Conservation (phyloP, 257 asterid genomes). For the Nicotiana undulata region DNA sequence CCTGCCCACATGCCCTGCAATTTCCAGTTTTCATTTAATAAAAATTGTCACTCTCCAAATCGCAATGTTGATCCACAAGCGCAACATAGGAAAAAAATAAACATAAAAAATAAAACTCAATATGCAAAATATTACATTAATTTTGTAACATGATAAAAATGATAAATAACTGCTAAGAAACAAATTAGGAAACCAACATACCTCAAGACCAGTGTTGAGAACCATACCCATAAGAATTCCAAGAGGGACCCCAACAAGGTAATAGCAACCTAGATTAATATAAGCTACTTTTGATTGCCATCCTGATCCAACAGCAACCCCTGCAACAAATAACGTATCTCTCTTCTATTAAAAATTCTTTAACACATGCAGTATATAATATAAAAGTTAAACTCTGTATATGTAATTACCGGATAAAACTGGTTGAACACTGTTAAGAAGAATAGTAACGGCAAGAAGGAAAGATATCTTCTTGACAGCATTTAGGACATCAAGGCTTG, state of each 20-base stretch:
- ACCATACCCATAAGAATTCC: slow-evolving; percentile 32
- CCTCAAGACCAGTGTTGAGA: slow-evolving; percentile 32
- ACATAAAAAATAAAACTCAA: too few relatives aligned
- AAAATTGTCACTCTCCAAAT: background rate
- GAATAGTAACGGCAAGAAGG: slow-evolving; percentile 39
- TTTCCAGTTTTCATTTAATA: background rate
- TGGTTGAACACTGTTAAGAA: slow-evolving; percentile 53
- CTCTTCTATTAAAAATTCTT: background rate
- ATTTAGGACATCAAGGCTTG: slow-evolving; percentile 26
- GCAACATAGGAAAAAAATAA: background rate
- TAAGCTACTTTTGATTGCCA: slow-evolving; percentile 47
- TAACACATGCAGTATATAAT: rapidly evolving
- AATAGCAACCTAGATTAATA: slow-evolving; percentile 37
- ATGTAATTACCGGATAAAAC: slow-evolving; percentile 42
- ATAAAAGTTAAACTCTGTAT: background rate
- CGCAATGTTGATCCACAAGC: background rate
- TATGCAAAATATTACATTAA: too few relatives aligned
- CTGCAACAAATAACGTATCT: background rate
- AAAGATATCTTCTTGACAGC: slow-evolving; percentile 27
- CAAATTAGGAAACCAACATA: background rate
- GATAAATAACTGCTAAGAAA: background rate
- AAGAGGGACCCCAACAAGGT: slow-evolving; percentile 46
- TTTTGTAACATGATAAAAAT: too few relatives aligned
- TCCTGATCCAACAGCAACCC: slow-evolving; percentile 53
- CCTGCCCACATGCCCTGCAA: slow-evolving; percentile 46